Percentiles rank a stretch among this genome's conserved stretches.
Evolutionary conservation across 2,329 filamentous ascomycete genomes (phyloP).

Genomic region (Rutstroemia sp.): DNA sequence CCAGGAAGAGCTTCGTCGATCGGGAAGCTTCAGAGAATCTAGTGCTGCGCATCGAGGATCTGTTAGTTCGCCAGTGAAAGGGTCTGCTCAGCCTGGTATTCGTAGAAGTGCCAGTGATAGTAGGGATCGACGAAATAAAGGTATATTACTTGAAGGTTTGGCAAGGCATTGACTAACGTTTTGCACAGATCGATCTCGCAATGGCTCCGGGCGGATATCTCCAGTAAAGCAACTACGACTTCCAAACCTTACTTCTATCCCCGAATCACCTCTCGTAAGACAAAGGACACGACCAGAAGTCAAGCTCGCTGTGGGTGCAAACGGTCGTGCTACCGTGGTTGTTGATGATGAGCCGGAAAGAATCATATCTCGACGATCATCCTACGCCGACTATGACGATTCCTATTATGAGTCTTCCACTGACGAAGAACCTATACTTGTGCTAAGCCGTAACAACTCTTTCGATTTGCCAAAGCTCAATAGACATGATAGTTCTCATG

Average conservation of each 20-base stretch:
- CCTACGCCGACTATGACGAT: slow-evolving; percentile 33
- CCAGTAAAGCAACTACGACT: slow-evolving; percentile 43
- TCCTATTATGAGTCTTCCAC: slow-evolving; percentile 46
- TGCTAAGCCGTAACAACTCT: slow-evolving; percentile 52
- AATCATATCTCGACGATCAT: slow-evolving; percentile 14
- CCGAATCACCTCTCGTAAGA: slow-evolving; percentile 38
- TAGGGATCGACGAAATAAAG: slow-evolving; percentile 19
- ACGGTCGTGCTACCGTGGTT: slow-evolving; percentile 38
- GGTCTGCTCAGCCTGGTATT: slow-evolving; percentile 21
- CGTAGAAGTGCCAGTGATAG: slow-evolving; percentile 27
- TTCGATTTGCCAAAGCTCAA: slow-evolving; percentile 33
- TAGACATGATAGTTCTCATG: slow-evolving; percentile 19
- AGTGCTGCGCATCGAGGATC: slow-evolving; percentile 19
- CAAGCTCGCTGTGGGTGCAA: slow-evolving; percentile 56
- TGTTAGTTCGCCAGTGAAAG: slow-evolving; percentile 27
- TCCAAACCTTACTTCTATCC: slow-evolving; percentile 50
- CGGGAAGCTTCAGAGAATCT: slow-evolving; percentile 20
- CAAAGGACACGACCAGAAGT: slow-evolving; percentile 44
- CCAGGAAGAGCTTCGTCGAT: slow-evolving; percentile 25
- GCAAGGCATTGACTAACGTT: slow-evolving; percentile 10
- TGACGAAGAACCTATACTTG: slow-evolving; percentile 58
- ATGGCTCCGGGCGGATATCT: slow-evolving; percentile 32
- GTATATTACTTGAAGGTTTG: slow-evolving; percentile 10
- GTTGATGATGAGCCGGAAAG: slow-evolving; percentile 19
- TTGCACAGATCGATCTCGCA: slow-evolving; percentile 15